Conservation (phyloP, 1,139 yeast species). For the Debaryomycetaceae sp. region DNA sequence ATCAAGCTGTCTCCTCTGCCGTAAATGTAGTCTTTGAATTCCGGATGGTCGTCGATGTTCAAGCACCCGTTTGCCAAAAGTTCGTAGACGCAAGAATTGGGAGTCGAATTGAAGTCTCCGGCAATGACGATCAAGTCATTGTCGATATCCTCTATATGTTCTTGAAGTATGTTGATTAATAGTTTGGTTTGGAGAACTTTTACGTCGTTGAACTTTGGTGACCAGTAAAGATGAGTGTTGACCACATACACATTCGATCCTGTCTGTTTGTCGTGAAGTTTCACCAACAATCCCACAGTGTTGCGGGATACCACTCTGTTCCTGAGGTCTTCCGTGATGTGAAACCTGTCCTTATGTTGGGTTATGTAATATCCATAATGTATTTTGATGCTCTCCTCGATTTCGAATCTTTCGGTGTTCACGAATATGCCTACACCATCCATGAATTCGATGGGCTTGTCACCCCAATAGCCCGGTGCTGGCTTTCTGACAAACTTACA, state of each 20-base stretch:
- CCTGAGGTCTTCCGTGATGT: constrained; percentile 33
- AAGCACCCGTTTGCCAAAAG: constrained; percentile 37
- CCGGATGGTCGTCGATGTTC: constrained; percentile 21
- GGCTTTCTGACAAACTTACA: constrained; percentile 48
- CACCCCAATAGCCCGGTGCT: constrained; percentile 49
- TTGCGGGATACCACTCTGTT: constrained; percentile 45
- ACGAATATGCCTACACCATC: constrained; percentile 59
- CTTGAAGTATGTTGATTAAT: constrained; percentile 29
- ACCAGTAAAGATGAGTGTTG: constrained; percentile 64
- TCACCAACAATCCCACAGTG: constrained; percentile 52
- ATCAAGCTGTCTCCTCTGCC: constrained; percentile 29
- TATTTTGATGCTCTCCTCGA: constrained; percentile 38
- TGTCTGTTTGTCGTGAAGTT: constrained; percentile 40
- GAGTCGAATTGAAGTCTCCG: constrained; percentile 57
- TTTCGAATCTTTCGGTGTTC: constrained; percentile 43
- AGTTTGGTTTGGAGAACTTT: constrained; percentile 53
- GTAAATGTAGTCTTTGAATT: constrained; percentile 27
- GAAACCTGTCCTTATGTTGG: constrained; percentile 23
- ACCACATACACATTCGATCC: constrained; percentile 41
- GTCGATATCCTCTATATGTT: constrained; percentile 16
- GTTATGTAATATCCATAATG: constrained; percentile 38
- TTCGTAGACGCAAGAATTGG: constrained; percentile 45
- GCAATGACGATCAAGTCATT: constrained; percentile 26
- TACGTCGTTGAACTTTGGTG: constrained; percentile 48
- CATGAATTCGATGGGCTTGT: constrained; percentile 37